Base-by-base conservation (phyloP, 306 rosid species). In the Corylus heterophylla region DNA sequence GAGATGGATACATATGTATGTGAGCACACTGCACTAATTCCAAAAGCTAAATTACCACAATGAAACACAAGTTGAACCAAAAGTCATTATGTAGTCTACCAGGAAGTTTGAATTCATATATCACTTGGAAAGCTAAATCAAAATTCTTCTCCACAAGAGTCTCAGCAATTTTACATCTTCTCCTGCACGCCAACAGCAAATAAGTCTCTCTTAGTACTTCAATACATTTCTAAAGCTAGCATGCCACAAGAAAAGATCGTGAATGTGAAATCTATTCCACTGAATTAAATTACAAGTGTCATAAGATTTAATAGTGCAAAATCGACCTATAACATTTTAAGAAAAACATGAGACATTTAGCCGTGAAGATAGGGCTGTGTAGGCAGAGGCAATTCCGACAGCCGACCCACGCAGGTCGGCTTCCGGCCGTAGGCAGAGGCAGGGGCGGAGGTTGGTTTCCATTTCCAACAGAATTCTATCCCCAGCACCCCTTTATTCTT, bases 151-250 rank as follows among this genome's bases (percentile, higher is more conserved):
- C 98, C 77, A 90, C 98, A 80, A 95, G 98, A 82, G 88, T 80
- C 87, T 95, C 98, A 0, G 97, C 97, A 85, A 95, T 86, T 89
- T 92, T 86, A 78, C 97, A 92, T 84, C 98, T 88, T 72, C 98
- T 91, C 88, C 98, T 95, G 90, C 78, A 72, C 70, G 78, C 54
- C 12, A 56, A 58, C 75, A 83, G n/a, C 22, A 76, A 29, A 48
- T 42, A 42, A 81, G 81, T 78, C 39, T 81, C 81, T 66, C 73
- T 54, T n/a, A 82, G 49, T 73, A 71, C 61, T 27, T 54, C 22
- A 71, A 69, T 71, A 76, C 59, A 76, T 62, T 72, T 42, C 72
- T 77, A 39, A 48, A 68, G 74, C 58, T 31, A 68, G 56, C 45
- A 67, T 35, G 37, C 62, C 85, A 70, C 62, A 54, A 74, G 12